Base-by-base conservation (phyloP, 2,329 filamentous ascomycete genomes). In the Aspergillus proliferans region DNA sequence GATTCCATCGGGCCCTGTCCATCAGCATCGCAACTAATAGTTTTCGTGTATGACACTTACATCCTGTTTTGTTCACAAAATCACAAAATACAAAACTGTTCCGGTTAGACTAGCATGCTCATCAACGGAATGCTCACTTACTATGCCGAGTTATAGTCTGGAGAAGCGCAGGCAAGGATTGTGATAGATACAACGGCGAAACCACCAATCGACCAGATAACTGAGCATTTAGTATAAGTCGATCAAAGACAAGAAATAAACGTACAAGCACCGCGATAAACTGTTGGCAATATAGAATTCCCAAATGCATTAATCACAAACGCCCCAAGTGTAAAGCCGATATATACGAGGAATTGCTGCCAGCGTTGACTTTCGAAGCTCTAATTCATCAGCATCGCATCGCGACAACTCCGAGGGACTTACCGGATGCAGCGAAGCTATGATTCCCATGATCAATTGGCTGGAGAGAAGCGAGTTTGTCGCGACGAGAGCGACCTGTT, bases 291-390 rank as follows among this genome's bases (percentile, higher is more conserved):
- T 6, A 83, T 61, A 0, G 73, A 70, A 56, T 82, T 85, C 60
- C 77, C 71, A 58, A 87, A 87, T 1, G 80, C 80, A 55, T 88
- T 88, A 61, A 87, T 70, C 34, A 79, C 48, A 49, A 87, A 80
- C 2, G 83, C 81, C 4, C 79, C 67, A 8, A 82, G 48, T 0
- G 79, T 83, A 60, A 82, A 81, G 4, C 68, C 83, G 40, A 86
- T 76, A 63, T 87, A 88, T 43, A 88, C 84, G 8, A 88, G 72
- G 63, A 88, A 88, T 56, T 86, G 81, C 56, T 88, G 84, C 82
- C 84, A 88, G 2, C 79, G 59, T 58, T 83, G 67, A 2, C 77
- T 51, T 18, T 74, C 71, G 61, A 85, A 88, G 49, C 26, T 52
- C 64, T 67, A 15, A 30, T 39, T 12, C 21, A 10, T 10, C 8